These are phyloP conservation scores for Neofusicoccum sp. DNA, from an alignment of 2,329 filamentous ascomycete genomes.

Conservation along the genomic window DNA sequence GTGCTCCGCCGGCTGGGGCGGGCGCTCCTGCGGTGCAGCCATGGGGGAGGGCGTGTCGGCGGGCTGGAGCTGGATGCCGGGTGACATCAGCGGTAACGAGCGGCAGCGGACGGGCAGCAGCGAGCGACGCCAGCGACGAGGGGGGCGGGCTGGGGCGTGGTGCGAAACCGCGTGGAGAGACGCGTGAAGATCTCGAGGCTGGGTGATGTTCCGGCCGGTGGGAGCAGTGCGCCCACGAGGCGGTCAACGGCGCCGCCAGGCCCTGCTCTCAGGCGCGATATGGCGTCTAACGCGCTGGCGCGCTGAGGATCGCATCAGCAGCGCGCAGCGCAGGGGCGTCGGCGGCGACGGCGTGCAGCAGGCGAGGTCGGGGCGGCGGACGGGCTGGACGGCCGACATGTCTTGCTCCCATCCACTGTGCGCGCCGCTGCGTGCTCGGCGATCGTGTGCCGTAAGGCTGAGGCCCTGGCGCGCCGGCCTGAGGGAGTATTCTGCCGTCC, in stretches of 20 bases:
- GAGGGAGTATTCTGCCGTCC: slow-evolving; percentile 5
- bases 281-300: not conserved
- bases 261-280: not conserved
- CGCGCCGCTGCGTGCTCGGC: slow-evolving; percentile 12
- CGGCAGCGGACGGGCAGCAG: not conserved
- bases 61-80: slow-evolving; percentile 7
- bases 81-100: slow-evolving; percentile 16
- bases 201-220: slow-evolving; percentile 1
- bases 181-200: slow-evolving; percentile 18
- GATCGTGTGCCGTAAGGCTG: slow-evolving; percentile 18
- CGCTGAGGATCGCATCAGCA: not conserved
- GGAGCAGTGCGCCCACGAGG: slow-evolving; percentile 11
- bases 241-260: slow-evolving; percentile 14
- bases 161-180: slow-evolving; percentile 12
- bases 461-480: slow-evolving; percentile 2
- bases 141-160: slow-evolving; percentile 2
- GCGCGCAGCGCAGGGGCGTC: not conserved
- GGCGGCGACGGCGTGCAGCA: not conserved
- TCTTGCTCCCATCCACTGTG: not conserved
- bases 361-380: slow-evolving; percentile 1
- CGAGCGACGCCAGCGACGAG: not conserved
- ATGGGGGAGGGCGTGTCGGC: slow-evolving; percentile 11
- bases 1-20: slow-evolving; percentile 13
- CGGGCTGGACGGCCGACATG: slow-evolving; percentile 2
- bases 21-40: slow-evolving; percentile 2